Conservation (phyloP, 352 stramenopile species). For the Phytophthora tentaculata region DNA sequence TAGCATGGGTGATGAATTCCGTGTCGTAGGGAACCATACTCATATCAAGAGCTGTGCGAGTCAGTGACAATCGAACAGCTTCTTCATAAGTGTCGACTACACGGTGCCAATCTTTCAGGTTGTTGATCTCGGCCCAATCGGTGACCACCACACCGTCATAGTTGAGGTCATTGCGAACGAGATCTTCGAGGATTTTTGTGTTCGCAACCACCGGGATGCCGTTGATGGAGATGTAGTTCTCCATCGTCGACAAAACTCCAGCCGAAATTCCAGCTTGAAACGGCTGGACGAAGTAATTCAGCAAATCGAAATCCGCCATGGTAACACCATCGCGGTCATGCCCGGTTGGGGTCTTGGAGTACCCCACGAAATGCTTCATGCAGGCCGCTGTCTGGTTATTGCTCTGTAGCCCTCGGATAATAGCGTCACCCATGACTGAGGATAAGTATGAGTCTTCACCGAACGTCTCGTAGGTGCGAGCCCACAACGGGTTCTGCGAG, state of each 20-base stretch:
- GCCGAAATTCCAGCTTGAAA: slow-evolving; percentile 79
- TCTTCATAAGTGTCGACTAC: slow-evolving; percentile 52
- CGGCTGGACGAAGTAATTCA: slow-evolving; percentile 85
- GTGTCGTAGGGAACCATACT: slow-evolving; percentile 82
- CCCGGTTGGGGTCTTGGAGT: slow-evolving; percentile 79
- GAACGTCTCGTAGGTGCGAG: slow-evolving; percentile 93
- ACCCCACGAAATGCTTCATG: slow-evolving; percentile 90
- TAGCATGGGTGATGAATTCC: slow-evolving; percentile 55
- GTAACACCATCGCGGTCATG: slow-evolving; percentile 84
- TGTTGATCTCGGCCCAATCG: slow-evolving; percentile 93
- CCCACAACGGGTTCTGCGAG: slow-evolving; percentile 86
- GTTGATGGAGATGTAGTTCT: slow-evolving; percentile 93
- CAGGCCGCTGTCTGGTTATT: slow-evolving; percentile 74
- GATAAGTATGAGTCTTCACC: slow-evolving; percentile 89
- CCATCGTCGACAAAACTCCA: slow-evolving; percentile 89
- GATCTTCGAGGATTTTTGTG: slow-evolving; percentile 71
- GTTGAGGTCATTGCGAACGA: slow-evolving; percentile 80
- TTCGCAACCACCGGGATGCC: slow-evolving; percentile 89
- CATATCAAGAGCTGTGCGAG: slow-evolving; percentile 88
- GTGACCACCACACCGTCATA: slow-evolving; percentile 91
- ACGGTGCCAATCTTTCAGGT: slow-evolving; percentile 70
- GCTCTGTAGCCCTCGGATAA: slow-evolving; percentile 84
- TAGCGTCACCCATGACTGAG: slow-evolving; percentile 67
- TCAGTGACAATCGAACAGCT: slow-evolving; percentile 72
- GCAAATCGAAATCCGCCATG: slow-evolving; percentile 70